Conservation (phyloP, 2,329 filamentous ascomycete genomes). For the Cercospora nicotianae region DNA sequence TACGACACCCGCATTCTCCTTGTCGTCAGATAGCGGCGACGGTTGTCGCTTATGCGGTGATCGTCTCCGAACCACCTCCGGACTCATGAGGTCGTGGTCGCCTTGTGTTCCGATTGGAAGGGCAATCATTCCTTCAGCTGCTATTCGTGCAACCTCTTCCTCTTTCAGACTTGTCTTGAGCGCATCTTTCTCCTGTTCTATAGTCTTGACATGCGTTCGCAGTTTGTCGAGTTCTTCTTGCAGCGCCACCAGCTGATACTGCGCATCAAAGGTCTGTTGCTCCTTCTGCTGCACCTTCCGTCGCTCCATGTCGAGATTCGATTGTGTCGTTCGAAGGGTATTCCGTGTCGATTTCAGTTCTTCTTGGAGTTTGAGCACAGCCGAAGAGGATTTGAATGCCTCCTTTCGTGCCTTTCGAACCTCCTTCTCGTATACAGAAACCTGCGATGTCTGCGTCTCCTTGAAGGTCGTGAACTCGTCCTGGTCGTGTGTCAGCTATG, state of each 20-base stretch:
- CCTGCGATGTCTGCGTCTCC: constrained; percentile 51
- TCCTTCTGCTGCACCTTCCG: constrained; percentile 62
- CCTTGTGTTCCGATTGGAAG: constrained; percentile 53
- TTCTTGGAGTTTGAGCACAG: constrained; percentile 69
- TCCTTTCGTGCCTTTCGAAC: constrained; percentile 69
- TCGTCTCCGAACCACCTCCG: constrained; percentile 42
- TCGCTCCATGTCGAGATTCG: constrained; percentile 63
- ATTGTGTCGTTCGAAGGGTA: constrained; percentile 57
- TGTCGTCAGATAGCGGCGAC: constrained; percentile 51
- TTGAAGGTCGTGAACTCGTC: constrained; percentile 70
- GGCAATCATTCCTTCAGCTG: constrained; percentile 68
- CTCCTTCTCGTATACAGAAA: constrained; percentile 67
- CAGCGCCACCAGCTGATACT: constrained; percentile 64
- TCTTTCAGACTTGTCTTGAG: constrained; percentile 71
- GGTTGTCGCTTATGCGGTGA: constrained; percentile 44
- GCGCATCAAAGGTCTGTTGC: constrained; percentile 67
- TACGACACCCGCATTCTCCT: constrained; percentile 45
- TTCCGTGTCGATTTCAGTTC: constrained; percentile 65
- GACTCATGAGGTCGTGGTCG: constrained; percentile 63
- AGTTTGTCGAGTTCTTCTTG: constrained; percentile 68
- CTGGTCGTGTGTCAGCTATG: constrained; percentile 44
- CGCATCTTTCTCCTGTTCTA: constrained; percentile 73
- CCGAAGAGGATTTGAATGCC: constrained; percentile 71
- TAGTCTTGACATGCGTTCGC: constrained; percentile 61
- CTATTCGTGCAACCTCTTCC: constrained; percentile 71